phyloP scores from a whole-genome alignment of 2,329 filamentous ascomycete species.

The Trichoderma simmonsii region DNA sequence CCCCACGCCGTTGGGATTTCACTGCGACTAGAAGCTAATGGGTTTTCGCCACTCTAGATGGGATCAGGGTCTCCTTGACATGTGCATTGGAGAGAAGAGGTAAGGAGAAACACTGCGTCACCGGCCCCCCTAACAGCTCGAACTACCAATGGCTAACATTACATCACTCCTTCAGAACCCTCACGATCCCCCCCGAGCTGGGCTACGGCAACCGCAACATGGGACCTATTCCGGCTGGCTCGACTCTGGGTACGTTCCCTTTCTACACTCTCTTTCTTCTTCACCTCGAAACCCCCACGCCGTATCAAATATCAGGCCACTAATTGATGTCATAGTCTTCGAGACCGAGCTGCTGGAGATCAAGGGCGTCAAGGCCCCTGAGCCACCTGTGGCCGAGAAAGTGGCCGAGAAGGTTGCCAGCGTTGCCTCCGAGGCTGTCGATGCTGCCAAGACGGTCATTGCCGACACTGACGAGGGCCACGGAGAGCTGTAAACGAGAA shows the following conservation, averaged over 20 bases:
- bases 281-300: no score
- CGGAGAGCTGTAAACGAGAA: slow-evolving; percentile 52
- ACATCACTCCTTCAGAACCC: slow-evolving; percentile 48
- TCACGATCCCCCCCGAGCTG: slow-evolving; percentile 84
- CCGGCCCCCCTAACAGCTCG: not conserved
- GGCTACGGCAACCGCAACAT: slow-evolving; percentile 75
- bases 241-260: slow-evolving; percentile 64
- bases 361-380: slow-evolving; percentile 56
- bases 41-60: slow-evolving; percentile 51
- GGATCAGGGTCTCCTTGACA: slow-evolving; percentile 85
- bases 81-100: slow-evolving; percentile 94
- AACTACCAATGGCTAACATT: slow-evolving; percentile 20
- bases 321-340: slow-evolving; percentile 58
- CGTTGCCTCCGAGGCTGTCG: slow-evolving; percentile 25
- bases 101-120: slow-evolving; percentile 29
- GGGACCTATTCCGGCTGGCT: slow-evolving; percentile 79
- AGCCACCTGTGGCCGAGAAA: slow-evolving; percentile 27
- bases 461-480: slow-evolving; percentile 58
- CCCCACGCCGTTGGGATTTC: not conserved
- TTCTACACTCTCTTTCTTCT: no score
- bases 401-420: slow-evolving; percentile 26
- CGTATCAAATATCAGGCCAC: slow-evolving; percentile 15
- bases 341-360: slow-evolving; percentile 89
- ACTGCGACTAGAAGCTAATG: not conserved
- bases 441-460: slow-evolving; percentile 47